phyloP scores from a whole-genome alignment of 2,329 filamentous ascomycete genomes.

The Nemania sp. region DNA sequence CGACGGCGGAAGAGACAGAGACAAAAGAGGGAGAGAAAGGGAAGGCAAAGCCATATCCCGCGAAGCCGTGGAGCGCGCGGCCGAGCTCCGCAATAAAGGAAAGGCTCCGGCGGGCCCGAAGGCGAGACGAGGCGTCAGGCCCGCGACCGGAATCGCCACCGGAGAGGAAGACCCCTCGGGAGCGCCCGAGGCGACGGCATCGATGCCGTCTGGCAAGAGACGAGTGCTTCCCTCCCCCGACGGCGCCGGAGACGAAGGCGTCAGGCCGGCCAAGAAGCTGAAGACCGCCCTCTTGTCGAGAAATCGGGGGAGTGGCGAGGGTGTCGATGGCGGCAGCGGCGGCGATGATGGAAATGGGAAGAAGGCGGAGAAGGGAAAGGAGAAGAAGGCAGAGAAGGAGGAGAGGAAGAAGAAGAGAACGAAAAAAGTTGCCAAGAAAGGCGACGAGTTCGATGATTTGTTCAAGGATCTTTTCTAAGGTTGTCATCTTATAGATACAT shows the following conservation, averaged over 20 bases:
- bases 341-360: neutral
- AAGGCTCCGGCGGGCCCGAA: neutral
- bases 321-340: slow-evolving; percentile 34
- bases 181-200: neutral
- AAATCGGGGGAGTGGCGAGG: slow-evolving; percentile 19
- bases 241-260: neutral
- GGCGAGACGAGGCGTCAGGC: neutral
- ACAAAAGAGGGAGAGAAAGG: no score
- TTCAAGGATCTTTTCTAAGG: slow-evolving; percentile 64
- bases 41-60: slow-evolving; percentile 34
- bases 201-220: slow-evolving; percentile 1
- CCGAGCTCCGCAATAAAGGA: slow-evolving; percentile 1
- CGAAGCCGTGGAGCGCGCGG: slow-evolving; percentile 30
- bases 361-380: slow-evolving; percentile 55
- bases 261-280: slow-evolving; percentile 20
- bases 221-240: neutral
- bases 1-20: neutral
- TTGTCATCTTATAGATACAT: neutral
- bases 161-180: no score
- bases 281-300: slow-evolving; percentile 3
- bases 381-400: slow-evolving; percentile 57
- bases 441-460: slow-evolving; percentile 73
- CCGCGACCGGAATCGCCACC: no score
- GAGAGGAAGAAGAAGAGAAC: slow-evolving; percentile 47
- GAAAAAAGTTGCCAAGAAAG: slow-evolving; percentile 62